Conservation (phyloP, 164 flowering plant genomes). For the Liriodendron chinense region DNA sequence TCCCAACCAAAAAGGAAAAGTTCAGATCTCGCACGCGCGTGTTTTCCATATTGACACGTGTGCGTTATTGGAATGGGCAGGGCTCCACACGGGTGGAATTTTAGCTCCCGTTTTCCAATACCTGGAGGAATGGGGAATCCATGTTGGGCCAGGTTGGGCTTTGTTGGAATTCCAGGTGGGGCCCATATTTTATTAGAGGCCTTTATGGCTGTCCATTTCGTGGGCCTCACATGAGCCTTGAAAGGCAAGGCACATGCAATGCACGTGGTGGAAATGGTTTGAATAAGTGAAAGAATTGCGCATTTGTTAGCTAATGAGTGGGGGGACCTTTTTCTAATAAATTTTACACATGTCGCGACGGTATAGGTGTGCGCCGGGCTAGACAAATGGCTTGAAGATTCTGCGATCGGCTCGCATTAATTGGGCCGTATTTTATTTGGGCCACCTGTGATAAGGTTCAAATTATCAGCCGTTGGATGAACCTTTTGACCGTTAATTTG, state of each 20-base stretch:
- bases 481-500: no score
- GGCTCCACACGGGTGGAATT: background rate
- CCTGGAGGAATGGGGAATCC: background rate
- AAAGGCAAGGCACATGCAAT: background rate
- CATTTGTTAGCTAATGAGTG: background rate
- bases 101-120: background rate
- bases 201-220: background rate
- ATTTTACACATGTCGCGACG: background rate
- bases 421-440: background rate
- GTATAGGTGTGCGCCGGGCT: background rate
- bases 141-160: background rate
- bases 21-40: no score
- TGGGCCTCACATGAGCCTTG: constrained; percentile 1
- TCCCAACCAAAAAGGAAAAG: no score
- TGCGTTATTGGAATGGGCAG: background rate
- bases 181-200: background rate
- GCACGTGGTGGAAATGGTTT: constrained; percentile 4
- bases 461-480: no score
- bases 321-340: background rate
- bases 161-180: background rate
- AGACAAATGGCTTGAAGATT: background rate
- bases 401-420: background rate
- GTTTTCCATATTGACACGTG: background rate
- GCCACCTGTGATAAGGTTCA: no score
- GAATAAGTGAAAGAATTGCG: background rate